Evolutionary conservation across 352 stramenopile genomes (phyloP), one percentile per base, ranked within the genome.

Genomic region (Phytophthora cryptogea): DNA sequence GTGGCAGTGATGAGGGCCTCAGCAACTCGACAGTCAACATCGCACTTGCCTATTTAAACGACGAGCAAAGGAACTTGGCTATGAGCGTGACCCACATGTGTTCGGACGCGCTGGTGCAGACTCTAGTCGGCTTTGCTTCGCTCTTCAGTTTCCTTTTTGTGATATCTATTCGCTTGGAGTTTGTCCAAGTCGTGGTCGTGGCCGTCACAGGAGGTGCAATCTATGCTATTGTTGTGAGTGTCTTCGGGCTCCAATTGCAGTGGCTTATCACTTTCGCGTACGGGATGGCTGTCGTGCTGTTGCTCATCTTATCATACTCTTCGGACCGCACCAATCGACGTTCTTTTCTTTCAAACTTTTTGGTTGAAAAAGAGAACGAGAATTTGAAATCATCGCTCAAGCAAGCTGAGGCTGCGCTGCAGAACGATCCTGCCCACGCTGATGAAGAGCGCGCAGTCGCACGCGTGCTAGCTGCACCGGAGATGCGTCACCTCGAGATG

Each of bases 331-430:
- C 79, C 33, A 92, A 92, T 45, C 85, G 87, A 5, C 76, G 85
- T 8, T 92, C 82, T 9, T 96, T 94, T 48, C 61, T 96, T 1
- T 89, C 85, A 0, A 90, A 90, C 31, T 83, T 94, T 42, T 60
- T 92, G 11, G 78, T 96, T 16, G 82, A 96, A 64, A 90, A 88
- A 45, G 85, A 96, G 54, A 96, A 96, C 42, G 85, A 90, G 41
- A 83, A 79, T 40, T 64, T 96, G 5, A 82, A 93, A 54, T 91
- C 83, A 11, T 88, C 78, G 2, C 59, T 96, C 3, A 86, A 83
- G 37, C 73, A 89, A 52, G 85, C 85, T n/a, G 85, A 96, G 47
- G 86, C 83, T 35, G 84, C 83, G 45, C 64, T 95, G 27, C 77
- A 92, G 71, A 94, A 96, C 47, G 87, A 92, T 31, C 48, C 82